Evolutionary conservation across 176 grass and related monocot species (phyloP), one percentile per base, ranked within the genome.

Genomic region (Eremochloa ophiuroides): DNA sequence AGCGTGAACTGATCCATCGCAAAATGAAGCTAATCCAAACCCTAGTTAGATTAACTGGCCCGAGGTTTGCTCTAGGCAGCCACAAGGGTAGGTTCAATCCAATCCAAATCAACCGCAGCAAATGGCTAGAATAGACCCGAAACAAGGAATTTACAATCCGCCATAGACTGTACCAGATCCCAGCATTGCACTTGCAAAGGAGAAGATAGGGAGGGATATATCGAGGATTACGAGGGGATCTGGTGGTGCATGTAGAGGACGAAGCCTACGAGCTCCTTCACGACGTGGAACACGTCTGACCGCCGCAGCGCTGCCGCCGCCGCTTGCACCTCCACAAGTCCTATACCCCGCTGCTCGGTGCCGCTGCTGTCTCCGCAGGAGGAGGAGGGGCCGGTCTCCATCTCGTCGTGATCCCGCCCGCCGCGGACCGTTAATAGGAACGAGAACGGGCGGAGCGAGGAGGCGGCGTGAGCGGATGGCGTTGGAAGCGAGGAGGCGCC

Each of bases 231-330:
- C 95, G 93, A 82, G 26, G 95, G 95, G 84, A 94, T 98, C 80
- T 98, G 95, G 28, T 91, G 82, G 71, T 98, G 92, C 88, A 98
- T 98, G 88, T 93, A 98, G 71, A 98, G 92, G 58, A 94, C 90
- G 90, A 94, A 94, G 71, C 95, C 92, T 40, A 98, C 26, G 23
- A 98, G 70, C 79, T 94, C 92, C 88, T 98, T 98, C 43, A 94
- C 84, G 67, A 98, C 87, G 88, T 93, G 84, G 77, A 98, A 93
- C 55, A 94, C 88, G 71, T 98, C 95, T 31, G 83, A 90, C 58
- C 86, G 87, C 69, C 76, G 62, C 50, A 98, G 75, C 66, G 64
- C 80, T 38, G 85, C 79, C 78, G 86, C 75, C 25, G 80, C 70
- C 50, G 69, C 85, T 44, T 85, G 86, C 39, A 98, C 86, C 90